Evolutionary conservation across 148 eudicot genomes (phyloP), one percentile per base, ranked within the genome.

Genomic region (Camellia granthamiana): DNA sequence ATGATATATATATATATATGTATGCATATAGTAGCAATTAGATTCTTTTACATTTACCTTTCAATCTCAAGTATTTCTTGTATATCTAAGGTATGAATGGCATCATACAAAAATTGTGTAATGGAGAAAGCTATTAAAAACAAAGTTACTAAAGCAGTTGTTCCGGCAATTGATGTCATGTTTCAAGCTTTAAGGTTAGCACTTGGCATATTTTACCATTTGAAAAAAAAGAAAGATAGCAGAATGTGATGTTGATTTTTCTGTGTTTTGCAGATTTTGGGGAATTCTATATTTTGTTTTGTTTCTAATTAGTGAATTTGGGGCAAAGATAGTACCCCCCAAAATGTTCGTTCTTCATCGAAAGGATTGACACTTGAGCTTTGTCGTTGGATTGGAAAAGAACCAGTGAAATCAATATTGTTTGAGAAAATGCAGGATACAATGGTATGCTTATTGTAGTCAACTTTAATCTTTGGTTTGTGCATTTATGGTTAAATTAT

Each of bases 321-420:
- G 23, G 23, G 23, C 23, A 23, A 23, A 23, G 23, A 23, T 23
- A 23, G 23, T 23, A 23, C 23, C 23, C 23, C 23, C 78, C 98
- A 97, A 88, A 94, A 97, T 92, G 99, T 97, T 7, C 99, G 98
- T 82, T 94, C 99, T 79, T 97, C 94, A n/a, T 91, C 99, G n/a
- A 97, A 97, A 94, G 99, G 99, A 65, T 79, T 97, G 80, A 94
- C 99, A 6, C 90, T 97, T 55, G 99, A 97, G 82, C 92, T 97
- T 79, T 97, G 99, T 82, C 99, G 98, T 78, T 97, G 99, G 99
- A 97, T 97, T 74, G 98, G 99, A 72, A 92, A 91, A 83, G 99
- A 97, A 52, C 95, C 99, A 44, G 98, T 97, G 56, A 97, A 97
- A 81, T 94, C 98, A 71, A 94, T 97, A 56, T 83, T 97, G 85